Base-by-base conservation (phyloP, 768 basidiomycete species). In the Dacryopinax spathularia region DNA sequence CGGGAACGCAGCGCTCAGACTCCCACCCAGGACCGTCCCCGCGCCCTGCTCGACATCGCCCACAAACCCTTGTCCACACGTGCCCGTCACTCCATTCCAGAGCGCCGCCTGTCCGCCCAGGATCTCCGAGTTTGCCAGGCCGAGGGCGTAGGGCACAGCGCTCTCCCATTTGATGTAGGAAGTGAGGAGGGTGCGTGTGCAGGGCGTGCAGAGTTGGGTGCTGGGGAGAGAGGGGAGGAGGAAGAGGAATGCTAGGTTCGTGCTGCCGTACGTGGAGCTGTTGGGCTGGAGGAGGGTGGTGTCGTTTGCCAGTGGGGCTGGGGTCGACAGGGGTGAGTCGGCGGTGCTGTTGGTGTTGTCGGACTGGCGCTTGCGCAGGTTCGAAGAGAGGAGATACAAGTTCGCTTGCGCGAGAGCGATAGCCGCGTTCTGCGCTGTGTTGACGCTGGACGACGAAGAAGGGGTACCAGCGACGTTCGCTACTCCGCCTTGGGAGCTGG, bases 81-180 rank as follows among this genome's bases (percentile, higher is more conserved):
- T 85, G 63, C 67, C 67, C 39, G 76, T 71, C 68, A 93, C 77
- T 63, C 76, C 81, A 22, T 70, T 68, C 81, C 89, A 95, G 35
- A 98, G 80, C 7, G 67, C 70, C 16, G 74, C 36, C 75, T 97
- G 92, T 56, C 80, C 81, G 33, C 76, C 70, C 44, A 98, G 77
- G 62, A 97, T 77, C 15, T 77, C 72, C 69, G 86, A 88, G 69
- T 79, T 78, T 64, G 66, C 61, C 29, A 96, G 70, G 60, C 95
- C 92, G 31, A 87, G 82, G 7, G 81, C 88, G 73, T 91, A 97
- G 1, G 87, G 87, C 43, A 77, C 75, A 63, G 73, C 72, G 39
- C 83, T 81, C 76, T 93, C 89, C 74, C 82, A 94, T 63, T 77
- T 73, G 73, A 90, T 84, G 80, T 89, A 99, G 9, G 84, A 68